A percentile compares a stretch with the other conserved stretches of the same genome.
phyloP scores from a whole-genome alignment of 2,329 filamentous ascomycete genomes.

The Mycocentrospora acerina region DNA sequence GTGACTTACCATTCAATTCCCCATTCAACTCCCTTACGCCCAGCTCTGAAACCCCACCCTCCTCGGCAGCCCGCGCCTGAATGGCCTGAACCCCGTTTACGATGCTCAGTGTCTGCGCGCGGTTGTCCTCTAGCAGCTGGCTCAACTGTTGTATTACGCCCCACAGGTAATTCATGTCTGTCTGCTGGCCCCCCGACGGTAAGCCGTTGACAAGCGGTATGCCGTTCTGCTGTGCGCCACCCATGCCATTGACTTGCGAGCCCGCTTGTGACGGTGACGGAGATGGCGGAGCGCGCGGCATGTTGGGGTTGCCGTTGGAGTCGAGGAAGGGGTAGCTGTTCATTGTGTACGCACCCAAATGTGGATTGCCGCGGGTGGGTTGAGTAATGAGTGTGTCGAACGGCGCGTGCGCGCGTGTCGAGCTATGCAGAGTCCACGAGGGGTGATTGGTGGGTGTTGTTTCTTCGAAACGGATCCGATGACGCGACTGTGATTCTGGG shows the following conservation, averaged over 20 bases:
- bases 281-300: slow-evolving; percentile 37
- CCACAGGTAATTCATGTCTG: slow-evolving; percentile 48
- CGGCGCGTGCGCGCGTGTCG: no score
- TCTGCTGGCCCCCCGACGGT: slow-evolving; percentile 44
- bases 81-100: slow-evolving; percentile 43
- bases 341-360: slow-evolving; percentile 24
- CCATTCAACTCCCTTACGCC: slow-evolving; percentile 38
- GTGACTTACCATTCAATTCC: slow-evolving; percentile 32
- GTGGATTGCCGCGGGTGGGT: slow-evolving; percentile 33
- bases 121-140: slow-evolving; percentile 43
- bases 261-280: slow-evolving; percentile 30
- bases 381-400: no score
- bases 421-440: no score
- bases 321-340: slow-evolving; percentile 44
- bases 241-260: slow-evolving; percentile 36
- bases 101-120: slow-evolving; percentile 40
- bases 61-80: slow-evolving; percentile 39
- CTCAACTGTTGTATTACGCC: slow-evolving; percentile 44
- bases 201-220: slow-evolving; percentile 44
- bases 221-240: slow-evolving; percentile 30
- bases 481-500: no score
- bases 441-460: no score
- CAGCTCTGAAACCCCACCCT: slow-evolving; percentile 26
- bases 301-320: slow-evolving; percentile 21
- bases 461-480: no score